These are phyloP conservation scores for Sarocladium brachiariae DNA, from an alignment of 2,329 filamentous ascomycete genomes.

Conservation along the genomic window DNA sequence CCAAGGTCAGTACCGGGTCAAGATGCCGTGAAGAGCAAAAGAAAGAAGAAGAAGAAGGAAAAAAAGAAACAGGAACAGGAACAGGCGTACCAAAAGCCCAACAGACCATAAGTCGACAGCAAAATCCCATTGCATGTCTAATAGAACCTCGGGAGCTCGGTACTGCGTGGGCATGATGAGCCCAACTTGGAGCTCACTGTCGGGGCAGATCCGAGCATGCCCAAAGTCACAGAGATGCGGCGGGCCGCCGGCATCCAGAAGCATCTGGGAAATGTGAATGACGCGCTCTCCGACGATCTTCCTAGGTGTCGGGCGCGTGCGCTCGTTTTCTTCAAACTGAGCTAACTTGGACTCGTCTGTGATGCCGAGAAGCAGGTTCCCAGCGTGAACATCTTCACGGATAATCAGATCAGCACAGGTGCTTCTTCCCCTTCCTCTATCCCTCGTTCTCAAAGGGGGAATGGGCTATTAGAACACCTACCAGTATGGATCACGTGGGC, in stretches of 20 bases:
- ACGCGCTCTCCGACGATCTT: slow-evolving; percentile 15
- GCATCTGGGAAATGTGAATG: slow-evolving; percentile 20
- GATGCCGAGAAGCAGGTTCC: slow-evolving; percentile 19
- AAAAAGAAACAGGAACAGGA: neutral
- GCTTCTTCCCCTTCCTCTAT: slow-evolving; percentile 4
- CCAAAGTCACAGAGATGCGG: slow-evolving; percentile 23
- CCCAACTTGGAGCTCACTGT: slow-evolving; percentile 19
- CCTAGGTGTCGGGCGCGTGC: slow-evolving; percentile 16
- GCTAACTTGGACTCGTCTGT: slow-evolving; percentile 18
- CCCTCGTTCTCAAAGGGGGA: neutral
- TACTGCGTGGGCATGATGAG: slow-evolving; percentile 23
- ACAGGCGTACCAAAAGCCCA: slow-evolving; percentile 18
- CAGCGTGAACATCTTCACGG: slow-evolving; percentile 18
- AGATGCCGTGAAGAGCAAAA: neutral
- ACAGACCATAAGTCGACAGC: slow-evolving; percentile 23
- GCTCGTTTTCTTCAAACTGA: slow-evolving; percentile 18
- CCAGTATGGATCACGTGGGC: slow-evolving; percentile 25
- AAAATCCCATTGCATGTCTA: slow-evolving; percentile 19
- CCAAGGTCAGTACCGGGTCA: neutral
- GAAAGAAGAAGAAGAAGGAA: neutral
- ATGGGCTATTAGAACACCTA: slow-evolving; percentile 12
- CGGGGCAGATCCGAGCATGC: slow-evolving; percentile 17
- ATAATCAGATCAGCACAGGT: neutral
- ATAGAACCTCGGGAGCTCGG: slow-evolving; percentile 19
- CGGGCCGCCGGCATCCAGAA: slow-evolving; percentile 18